Percentiles rank a stretch among this genome's conserved stretches.
These are phyloP conservation scores for Decorospora gaudefroyi DNA, from an alignment of 2,329 filamentous ascomycete genomes.

Conservation along the genomic window DNA sequence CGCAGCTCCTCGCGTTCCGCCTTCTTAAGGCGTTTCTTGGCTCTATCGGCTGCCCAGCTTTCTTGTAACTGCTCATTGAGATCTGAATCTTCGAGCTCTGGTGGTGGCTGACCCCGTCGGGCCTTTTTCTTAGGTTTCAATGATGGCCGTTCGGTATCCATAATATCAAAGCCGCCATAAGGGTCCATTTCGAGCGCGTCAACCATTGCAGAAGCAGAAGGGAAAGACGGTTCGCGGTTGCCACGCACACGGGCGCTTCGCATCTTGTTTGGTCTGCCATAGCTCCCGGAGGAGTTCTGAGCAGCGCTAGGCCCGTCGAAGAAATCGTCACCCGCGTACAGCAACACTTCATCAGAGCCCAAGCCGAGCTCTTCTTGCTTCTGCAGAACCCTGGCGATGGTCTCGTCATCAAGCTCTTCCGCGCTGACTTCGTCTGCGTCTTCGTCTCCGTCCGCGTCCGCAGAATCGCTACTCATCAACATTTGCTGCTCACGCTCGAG, in stretches of 20 bases:
- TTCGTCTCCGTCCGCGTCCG: conserved; percentile 44
- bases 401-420: conserved; percentile 61
- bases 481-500: conserved; percentile 22
- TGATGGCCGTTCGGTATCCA: conserved; percentile 77
- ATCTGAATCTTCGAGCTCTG: conserved; percentile 53
- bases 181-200: conserved; percentile 63
- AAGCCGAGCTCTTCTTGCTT: conserved; percentile 69
- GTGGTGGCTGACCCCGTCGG: conserved; percentile 57
- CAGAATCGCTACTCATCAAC: conserved; percentile 27
- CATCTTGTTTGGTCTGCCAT: conserved; percentile 36
- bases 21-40: conserved; percentile 55
- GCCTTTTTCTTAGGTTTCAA: conserved; percentile 68
- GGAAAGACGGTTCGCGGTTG: conserved; percentile 49
- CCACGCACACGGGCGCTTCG: conserved; percentile 22
- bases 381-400: conserved; percentile 63
- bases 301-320: conserved; percentile 41
- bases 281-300: conserved; percentile 16
- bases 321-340: conserved; percentile 58
- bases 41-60: conserved; percentile 52
- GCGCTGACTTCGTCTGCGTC: conserved; percentile 2
- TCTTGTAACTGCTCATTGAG: conserved; percentile 48
- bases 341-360: conserved; percentile 61
- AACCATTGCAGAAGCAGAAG: conserved; percentile 60
- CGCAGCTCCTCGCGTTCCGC: conserved; percentile 54
- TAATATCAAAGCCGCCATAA: conserved; percentile 76